Base-by-base conservation (phyloP, 768 basidiomycete species). In the Paxillus rubicundulus region DNA sequence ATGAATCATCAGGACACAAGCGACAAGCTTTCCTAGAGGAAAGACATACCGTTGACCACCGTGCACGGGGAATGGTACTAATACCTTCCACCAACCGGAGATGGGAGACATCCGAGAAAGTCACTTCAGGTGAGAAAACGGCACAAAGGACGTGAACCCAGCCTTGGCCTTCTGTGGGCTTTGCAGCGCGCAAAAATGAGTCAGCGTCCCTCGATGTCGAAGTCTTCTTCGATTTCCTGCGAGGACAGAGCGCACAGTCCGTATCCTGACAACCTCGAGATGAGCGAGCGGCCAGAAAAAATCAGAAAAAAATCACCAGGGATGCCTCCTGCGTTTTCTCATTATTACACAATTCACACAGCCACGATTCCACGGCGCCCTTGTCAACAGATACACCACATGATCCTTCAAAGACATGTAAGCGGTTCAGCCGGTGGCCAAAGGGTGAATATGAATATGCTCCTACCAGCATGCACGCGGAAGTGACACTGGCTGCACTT, bases 111-210 rank as follows among this genome's bases (percentile, higher is more conserved):
- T 95, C 88, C 20, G 89, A 85, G 67, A 89, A 96, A 4, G 73
- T 78, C n/a, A 94, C 72, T 61, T 98, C 95, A 4, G 87, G 86
- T 27, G 85, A 82, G 72, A 92, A 98, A 1, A 90, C 83, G 2
- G 94, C 82, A 72, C 96, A 98, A 4, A 97, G 71, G 30, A 94
- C 77, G 66, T 98, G 96, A 0, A 85, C 85, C 94, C 94, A 97
- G 50, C 88, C 86, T 67, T 92, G 87, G 9, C 92, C 91, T 73
- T 97, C 94, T 0, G 94, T 96, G 7, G 91, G 91, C 64, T 95
- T 96, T 64, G 82, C 84, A 38, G 84, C 82, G 50, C 91, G 79
- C 52, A 94, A 72, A 65, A 79, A 95, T 28, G 77, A 79, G 60
- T 87, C 82, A 5, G 81, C 60, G 5, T 81, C 72, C 37, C 82